phyloP scores from a whole-genome alignment of 371 early-diverging fungal genomes.

The Apophysomyces sp. region DNA sequence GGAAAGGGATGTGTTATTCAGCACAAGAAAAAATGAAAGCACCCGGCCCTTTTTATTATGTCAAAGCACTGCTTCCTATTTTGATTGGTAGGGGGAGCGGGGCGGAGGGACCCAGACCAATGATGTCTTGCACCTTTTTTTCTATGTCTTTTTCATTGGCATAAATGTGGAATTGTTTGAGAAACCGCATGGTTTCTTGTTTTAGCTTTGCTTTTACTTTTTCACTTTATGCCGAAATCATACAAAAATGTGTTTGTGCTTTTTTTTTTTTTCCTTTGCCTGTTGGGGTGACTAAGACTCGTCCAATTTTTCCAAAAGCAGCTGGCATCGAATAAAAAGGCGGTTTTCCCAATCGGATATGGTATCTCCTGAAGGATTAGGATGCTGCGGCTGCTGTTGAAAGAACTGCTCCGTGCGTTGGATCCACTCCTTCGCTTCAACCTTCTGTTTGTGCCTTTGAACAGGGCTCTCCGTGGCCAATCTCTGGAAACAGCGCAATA shows the following conservation, averaged over 20 bases:
- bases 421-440: conserved; percentile 24
- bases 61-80: not conserved
- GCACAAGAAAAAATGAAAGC: not conserved
- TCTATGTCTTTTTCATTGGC: not conserved
- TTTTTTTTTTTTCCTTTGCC: not conserved
- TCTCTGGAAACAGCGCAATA: conserved; percentile 18
- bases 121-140: not conserved
- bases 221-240: not conserved
- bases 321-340: conserved; percentile 25
- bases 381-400: conserved; percentile 2
- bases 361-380: conserved; percentile 19
- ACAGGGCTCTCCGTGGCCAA: not conserved
- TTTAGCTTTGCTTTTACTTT: not conserved
- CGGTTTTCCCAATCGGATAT: conserved; percentile 38
- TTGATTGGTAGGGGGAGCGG: not conserved
- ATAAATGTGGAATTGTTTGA: not conserved
- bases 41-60: not conserved
- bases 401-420: conserved; percentile 20
- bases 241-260: not conserved
- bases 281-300: conserved; percentile 2
- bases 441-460: not conserved
- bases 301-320: conserved; percentile 26
- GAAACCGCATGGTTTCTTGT: not conserved
- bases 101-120: not conserved
- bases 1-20: not conserved